Conservation (phyloP, 2,329 filamentous ascomycete species). For the Cladosporium phlei region DNA sequence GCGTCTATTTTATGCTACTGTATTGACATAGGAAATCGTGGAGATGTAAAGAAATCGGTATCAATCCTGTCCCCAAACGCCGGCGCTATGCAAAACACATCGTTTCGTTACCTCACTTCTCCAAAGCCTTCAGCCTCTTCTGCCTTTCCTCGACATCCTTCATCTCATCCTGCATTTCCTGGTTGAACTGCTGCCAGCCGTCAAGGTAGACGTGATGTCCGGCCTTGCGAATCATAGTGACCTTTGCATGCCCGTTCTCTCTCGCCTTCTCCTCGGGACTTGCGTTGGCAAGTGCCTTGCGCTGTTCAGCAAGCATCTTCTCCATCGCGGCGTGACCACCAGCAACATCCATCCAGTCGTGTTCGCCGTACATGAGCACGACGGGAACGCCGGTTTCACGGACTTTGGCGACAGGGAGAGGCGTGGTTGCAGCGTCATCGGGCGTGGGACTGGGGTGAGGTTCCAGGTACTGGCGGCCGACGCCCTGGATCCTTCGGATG, state of each 20-base stretch:
- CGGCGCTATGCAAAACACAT: constrained; percentile 5
- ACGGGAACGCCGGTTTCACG: constrained; percentile 70
- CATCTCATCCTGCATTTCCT: constrained; percentile 62
- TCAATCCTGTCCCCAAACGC: neutral
- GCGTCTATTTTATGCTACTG: constrained; percentile 1
- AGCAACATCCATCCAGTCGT: constrained; percentile 97
- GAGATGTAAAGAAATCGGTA: neutral
- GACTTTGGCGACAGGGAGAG: constrained; percentile 22
- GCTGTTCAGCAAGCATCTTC: constrained; percentile 66
- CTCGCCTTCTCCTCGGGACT: constrained; percentile 62
- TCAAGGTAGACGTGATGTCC: constrained; percentile 71
- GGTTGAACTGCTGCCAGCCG: constrained; percentile 65
- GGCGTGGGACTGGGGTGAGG: constrained; percentile 25
- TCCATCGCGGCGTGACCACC: constrained; percentile 77
- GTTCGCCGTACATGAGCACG: constrained; percentile 92
- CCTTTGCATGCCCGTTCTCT: constrained; percentile 78
- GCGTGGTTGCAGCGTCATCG: constrained; percentile 22
- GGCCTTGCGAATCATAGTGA: constrained; percentile 68
- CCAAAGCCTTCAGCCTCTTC: constrained; percentile 22
- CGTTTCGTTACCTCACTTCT: neutral
- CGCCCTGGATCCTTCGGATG: constrained; percentile 77
- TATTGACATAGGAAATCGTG: neutral
- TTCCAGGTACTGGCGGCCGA: constrained; percentile 65
- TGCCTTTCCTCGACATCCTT: constrained; percentile 50
- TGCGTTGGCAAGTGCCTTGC: constrained; percentile 55